Evolutionary conservation across 208 protist species (phyloP).

Genomic region (Trichomonas vaginalis): DNA sequence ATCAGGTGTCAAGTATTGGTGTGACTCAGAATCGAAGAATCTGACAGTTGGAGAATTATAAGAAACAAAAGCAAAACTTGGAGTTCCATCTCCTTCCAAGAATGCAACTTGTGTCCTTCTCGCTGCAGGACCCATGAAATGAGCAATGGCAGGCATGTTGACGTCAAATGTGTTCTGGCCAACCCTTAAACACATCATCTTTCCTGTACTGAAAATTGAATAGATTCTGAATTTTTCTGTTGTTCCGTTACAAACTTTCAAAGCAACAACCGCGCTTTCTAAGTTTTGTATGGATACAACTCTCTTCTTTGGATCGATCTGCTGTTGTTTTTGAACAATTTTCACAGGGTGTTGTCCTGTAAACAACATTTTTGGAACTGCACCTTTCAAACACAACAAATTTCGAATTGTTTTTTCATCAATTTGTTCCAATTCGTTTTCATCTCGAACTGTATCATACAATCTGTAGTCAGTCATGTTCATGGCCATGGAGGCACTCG

Average conservation of each 20-base stretch:
- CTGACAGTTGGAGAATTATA: neutral
- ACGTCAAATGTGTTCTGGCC: neutral
- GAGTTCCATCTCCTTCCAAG: neutral
- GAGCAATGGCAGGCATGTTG: neutral
- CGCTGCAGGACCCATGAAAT: neutral
- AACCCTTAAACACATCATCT: neutral
- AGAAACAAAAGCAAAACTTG: neutral
- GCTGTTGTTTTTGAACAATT: neutral
- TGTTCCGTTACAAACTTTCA: neutral
- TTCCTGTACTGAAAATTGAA: neutral
- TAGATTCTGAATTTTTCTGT: neutral
- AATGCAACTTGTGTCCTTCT: neutral
- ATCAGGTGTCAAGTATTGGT: neutral
- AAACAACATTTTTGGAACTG: neutral
- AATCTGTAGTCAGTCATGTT: neutral
- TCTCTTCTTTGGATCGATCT: neutral
- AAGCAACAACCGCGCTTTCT: neutral
- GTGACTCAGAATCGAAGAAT: neutral
- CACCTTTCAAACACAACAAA: neutral
- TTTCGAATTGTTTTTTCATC: neutral
- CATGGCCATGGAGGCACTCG: neutral
- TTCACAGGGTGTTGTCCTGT: neutral
- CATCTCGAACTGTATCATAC: neutral
- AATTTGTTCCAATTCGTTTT: neutral
- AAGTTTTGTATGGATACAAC: neutral